phyloP scores from a whole-genome alignment of 1,139 yeast species.

The Chernovozyma aurita region DNA sequence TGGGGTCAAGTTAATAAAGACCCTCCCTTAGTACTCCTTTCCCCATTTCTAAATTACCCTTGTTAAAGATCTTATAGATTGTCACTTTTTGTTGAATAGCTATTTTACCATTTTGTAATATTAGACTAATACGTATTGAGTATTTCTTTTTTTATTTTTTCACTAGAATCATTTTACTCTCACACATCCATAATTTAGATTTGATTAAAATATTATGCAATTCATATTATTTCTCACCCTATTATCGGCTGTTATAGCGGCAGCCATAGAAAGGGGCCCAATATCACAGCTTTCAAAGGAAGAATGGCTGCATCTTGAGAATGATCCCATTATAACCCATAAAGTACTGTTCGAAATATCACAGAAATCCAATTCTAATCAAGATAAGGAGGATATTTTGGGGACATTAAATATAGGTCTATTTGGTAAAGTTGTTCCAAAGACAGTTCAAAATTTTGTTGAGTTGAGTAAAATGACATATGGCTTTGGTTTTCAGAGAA shows the following conservation, averaged over 20 bases:
- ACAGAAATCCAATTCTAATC: slow-evolving; percentile 7
- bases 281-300: slow-evolving; percentile 1
- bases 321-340: slow-evolving; percentile 28
- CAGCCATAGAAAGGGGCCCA: not conserved
- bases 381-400: slow-evolving; percentile 7
- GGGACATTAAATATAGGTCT: slow-evolving; percentile 21
- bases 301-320: slow-evolving; percentile 12
- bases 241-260: not conserved
- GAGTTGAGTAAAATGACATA: slow-evolving; percentile 27
- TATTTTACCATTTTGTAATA: no score
- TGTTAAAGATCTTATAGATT: no score
- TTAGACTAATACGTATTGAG: no score
- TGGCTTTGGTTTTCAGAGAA: slow-evolving; percentile 32
- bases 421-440: slow-evolving; percentile 31
- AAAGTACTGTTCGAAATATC: slow-evolving; percentile 20
- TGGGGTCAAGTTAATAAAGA: no score
- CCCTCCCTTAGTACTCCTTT: no score
- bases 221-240: not conserved
- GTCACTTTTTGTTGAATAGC: no score
- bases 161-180: no score
- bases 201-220: not conserved
- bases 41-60: no score
- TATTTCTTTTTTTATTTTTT: no score
- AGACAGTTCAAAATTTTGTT: slow-evolving; percentile 35
- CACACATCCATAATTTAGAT: no score